A percentile compares a stretch with the other conserved stretches of the same genome.
Conservation (phyloP, 164 flowering plant species). For the Chimonanthus salicifolius region DNA sequence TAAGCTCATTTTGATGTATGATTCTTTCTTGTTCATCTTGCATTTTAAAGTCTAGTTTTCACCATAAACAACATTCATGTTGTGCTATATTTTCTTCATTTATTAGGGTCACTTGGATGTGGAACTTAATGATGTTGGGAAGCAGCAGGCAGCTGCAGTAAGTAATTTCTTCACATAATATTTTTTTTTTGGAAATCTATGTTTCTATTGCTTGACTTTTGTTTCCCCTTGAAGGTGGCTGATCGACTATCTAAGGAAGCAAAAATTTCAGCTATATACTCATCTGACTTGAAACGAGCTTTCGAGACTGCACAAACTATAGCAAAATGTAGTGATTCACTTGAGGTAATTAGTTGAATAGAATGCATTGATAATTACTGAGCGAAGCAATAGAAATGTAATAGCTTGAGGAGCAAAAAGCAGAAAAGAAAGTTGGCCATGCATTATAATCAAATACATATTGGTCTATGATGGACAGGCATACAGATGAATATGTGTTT, state of each 20-base stretch:
- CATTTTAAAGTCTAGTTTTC: background rate
- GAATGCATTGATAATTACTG: background rate
- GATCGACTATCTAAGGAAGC: constrained; percentile 58
- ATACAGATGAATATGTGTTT: too few relatives aligned
- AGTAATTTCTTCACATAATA: constrained; percentile 14
- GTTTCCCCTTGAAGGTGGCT: constrained; percentile 52
- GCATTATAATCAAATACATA: background rate
- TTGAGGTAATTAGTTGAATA: constrained; percentile 46
- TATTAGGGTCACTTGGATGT: constrained; percentile 82
- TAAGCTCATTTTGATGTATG: background rate
- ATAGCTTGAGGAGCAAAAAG: background rate
- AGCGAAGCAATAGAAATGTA: background rate
- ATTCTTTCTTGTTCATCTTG: background rate
- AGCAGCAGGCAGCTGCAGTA: constrained; percentile 76
- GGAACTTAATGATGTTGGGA: constrained; percentile 79
- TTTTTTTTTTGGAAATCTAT: background rate
- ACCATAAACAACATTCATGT: background rate
- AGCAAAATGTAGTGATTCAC: constrained; percentile 52
- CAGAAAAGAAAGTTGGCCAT: background rate
- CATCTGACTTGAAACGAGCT: constrained; percentile 91
- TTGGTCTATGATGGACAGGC: background rate
- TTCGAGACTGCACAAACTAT: constrained; percentile 74
- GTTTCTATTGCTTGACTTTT: background rate
- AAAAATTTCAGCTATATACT: constrained; percentile 59
- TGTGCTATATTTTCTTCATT: background rate